Evolutionary conservation across 352 stramenopile genomes (phyloP).

Genomic region (Pythium periplocum): DNA sequence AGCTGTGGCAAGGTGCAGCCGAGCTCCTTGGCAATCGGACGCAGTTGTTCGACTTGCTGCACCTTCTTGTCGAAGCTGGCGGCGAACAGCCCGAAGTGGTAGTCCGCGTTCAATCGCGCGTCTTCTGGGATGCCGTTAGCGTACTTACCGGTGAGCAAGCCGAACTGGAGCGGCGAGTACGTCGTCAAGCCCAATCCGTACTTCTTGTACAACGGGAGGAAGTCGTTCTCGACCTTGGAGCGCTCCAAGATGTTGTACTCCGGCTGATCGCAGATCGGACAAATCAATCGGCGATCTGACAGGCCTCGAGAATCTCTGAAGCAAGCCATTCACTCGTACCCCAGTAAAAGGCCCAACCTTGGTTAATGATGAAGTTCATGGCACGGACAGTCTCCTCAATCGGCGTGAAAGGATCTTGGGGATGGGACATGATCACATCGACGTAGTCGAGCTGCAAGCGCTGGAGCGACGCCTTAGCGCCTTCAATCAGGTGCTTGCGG

Average conservation of each 20-base stretch:
- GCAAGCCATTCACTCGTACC: constrained; percentile 46
- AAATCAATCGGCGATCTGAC: constrained; percentile 28
- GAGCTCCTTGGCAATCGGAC: constrained; percentile 26
- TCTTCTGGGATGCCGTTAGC: constrained; percentile 14
- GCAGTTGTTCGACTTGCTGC: constrained; percentile 4
- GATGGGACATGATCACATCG: constrained; percentile 35
- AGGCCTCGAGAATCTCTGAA: constrained; percentile 36
- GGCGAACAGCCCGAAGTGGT: constrained; percentile 19
- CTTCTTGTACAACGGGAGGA: constrained; percentile 25
- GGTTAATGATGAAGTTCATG: constrained; percentile 38
- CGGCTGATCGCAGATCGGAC: constrained; percentile 36
- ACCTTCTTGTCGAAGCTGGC: constrained; percentile 10
- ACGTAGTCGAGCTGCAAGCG: constrained; percentile 40
- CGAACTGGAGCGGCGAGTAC: constrained; percentile 31
- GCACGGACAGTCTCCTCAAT: constrained; percentile 43
- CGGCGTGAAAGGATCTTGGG: constrained; percentile 22
- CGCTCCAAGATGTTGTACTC: constrained; percentile 54
- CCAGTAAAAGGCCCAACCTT: constrained; percentile 43
- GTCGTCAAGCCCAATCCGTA: constrained; percentile 34
- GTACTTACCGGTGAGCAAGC: constrained; percentile 48
- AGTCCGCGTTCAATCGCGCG: constrained; percentile 17
- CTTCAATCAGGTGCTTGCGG: constrained; percentile 46
- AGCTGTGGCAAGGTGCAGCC: constrained; percentile 32
- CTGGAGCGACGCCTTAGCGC: constrained; percentile 31
- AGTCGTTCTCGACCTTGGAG: constrained; percentile 35